These are phyloP conservation scores for Lycium barbarum DNA, from an alignment of 257 asterid species.

Conservation along the genomic window DNA sequence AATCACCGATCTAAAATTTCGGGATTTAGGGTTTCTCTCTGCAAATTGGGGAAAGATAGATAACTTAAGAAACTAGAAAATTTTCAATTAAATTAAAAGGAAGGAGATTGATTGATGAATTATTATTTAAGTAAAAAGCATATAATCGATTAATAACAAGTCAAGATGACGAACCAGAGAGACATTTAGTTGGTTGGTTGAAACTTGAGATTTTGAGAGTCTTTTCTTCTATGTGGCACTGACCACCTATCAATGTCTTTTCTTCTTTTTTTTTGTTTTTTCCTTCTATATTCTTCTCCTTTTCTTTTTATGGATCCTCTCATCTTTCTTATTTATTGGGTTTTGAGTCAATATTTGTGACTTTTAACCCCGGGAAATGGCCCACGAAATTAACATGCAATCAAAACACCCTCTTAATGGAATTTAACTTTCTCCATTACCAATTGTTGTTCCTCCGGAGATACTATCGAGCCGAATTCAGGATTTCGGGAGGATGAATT, in stretches of 20 bases:
- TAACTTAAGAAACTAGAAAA: not conserved
- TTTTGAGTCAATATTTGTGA: not conserved
- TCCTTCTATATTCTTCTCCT: not conserved
- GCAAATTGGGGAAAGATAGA: not conserved
- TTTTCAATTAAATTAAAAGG: not conserved
- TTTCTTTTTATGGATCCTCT: not conserved
- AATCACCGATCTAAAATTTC: constrained; percentile 21
- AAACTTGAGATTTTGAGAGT: not conserved
- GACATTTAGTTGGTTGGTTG: not conserved
- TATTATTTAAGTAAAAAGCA: not conserved
- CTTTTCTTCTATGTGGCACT: not conserved
- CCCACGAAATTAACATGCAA: not conserved
- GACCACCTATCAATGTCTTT: not conserved
- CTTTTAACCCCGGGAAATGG: not conserved
- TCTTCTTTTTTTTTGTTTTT: too few species aligned
- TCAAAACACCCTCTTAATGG: too few species aligned
- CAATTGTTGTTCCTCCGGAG: too few species aligned
- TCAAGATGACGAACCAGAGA: not conserved
- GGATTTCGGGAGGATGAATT: too few species aligned
- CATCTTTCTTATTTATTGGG: not conserved
- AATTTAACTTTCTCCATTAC: too few species aligned
- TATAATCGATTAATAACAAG: not conserved
- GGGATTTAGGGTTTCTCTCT: constrained; percentile 33
- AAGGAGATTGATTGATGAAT: not conserved
- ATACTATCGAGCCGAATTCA: too few species aligned